These are phyloP conservation scores for Camelina sativa DNA, from an alignment of 345 rosid species.

Conservation along the genomic window DNA sequence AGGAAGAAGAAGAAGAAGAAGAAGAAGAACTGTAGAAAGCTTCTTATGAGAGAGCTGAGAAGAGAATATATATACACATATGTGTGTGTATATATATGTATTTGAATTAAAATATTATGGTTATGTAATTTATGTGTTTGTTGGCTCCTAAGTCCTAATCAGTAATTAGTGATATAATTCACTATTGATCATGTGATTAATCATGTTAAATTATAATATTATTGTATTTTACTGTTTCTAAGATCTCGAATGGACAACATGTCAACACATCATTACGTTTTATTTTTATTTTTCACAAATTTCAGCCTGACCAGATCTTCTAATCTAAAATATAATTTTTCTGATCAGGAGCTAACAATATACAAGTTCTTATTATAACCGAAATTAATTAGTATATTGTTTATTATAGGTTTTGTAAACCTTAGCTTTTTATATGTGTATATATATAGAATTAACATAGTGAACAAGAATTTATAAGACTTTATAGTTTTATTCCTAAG, in stretches of 20 bases:
- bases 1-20: neutral
- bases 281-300: neutral
- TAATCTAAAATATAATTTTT: neutral
- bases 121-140: too few species aligned
- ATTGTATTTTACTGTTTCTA: neutral
- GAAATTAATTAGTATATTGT: neutral
- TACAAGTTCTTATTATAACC: too few species aligned
- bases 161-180: neutral
- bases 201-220: neutral
- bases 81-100: neutral
- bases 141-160: neutral
- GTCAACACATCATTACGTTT: conserved; percentile 9
- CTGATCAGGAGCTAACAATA: neutral
- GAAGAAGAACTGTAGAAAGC: neutral
- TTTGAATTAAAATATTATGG: too few species aligned
- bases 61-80: neutral
- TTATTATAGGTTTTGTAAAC: neutral
- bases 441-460: neutral
- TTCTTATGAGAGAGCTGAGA: too few species aligned
- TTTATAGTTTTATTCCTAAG: neutral
- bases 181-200: conserved; percentile 5
- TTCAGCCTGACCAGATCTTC: conserved; percentile 2
- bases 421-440: too few species aligned
- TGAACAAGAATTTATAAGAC: neutral
- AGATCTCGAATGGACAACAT: neutral